phyloP scores from a whole-genome alignment of 2,329 filamentous ascomycete species.

The Beauveria caledonica region DNA sequence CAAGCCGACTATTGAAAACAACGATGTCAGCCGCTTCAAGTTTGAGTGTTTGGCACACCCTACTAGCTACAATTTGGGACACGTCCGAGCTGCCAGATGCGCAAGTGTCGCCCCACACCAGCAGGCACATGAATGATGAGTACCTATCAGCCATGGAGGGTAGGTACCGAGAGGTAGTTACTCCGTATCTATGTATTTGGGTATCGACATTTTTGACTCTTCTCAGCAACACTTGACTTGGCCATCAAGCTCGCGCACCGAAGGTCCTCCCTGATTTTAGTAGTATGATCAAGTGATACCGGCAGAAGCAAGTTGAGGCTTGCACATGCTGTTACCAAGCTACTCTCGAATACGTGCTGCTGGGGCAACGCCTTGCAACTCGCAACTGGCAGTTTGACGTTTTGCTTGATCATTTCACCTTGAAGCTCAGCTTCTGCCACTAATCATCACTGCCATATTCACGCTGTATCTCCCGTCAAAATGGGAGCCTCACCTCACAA shows the following conservation, averaged over 20 bases:
- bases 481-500: conserved; percentile 15
- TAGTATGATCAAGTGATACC: neutral
- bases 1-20: too few relatives aligned
- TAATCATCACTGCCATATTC: neutral
- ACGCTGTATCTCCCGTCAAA: neutral
- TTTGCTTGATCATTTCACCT: neutral
- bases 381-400: neutral
- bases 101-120: too few relatives aligned
- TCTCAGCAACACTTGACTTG: neutral
- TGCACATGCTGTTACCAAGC: neutral
- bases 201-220: neutral
- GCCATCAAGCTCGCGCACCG: neutral
- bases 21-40: too few relatives aligned
- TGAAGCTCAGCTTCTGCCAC: too few relatives aligned
- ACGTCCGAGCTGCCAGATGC: too few relatives aligned
- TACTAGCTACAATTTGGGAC: neutral
- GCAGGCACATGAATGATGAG: too few relatives aligned
- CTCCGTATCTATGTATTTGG: too few relatives aligned
- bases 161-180: too few relatives aligned
- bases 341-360: neutral
- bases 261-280: neutral
- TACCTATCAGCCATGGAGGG: too few relatives aligned
- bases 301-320: neutral
- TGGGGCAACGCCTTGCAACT: neutral
- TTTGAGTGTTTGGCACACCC: too few relatives aligned